Conservation (phyloP, 2,329 filamentous ascomycete genomes). For the Fusarium concolor region DNA sequence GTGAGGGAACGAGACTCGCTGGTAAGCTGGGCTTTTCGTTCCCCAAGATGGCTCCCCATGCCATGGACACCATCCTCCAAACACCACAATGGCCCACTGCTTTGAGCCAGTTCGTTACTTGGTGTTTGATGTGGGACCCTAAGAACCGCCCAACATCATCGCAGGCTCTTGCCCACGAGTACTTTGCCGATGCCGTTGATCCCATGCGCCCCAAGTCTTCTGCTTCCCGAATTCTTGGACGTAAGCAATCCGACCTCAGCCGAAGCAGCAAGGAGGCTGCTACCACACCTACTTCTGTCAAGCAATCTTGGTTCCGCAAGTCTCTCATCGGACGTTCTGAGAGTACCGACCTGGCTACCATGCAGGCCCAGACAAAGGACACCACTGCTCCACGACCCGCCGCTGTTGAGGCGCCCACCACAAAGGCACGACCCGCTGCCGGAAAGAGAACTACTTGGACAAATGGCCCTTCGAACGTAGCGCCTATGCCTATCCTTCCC, state of each 20-base stretch:
- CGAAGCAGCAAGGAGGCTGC: slow-evolving; percentile 71
- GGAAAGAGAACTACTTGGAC: slow-evolving; percentile 94
- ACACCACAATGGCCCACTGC: slow-evolving; percentile 91
- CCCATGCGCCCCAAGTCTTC: slow-evolving; percentile 93
- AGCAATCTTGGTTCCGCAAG: slow-evolving; percentile 97
- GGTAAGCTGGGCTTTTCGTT: slow-evolving; percentile 98
- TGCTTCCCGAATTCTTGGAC: slow-evolving; percentile 82
- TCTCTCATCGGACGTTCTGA: slow-evolving; percentile 88
- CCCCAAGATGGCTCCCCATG: slow-evolving; percentile 98
- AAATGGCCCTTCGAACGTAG: slow-evolving; percentile 81
- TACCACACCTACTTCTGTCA: slow-evolving; percentile 75
- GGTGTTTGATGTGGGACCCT: slow-evolving; percentile 99
- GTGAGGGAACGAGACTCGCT: slow-evolving; percentile 89
- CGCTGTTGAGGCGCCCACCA: slow-evolving; percentile 49
- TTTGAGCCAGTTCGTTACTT: slow-evolving; percentile 93
- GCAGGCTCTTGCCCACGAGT: slow-evolving; percentile 95
- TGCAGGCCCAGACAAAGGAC: slow-evolving; percentile 62
- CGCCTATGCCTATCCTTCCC: slow-evolving; percentile 95
- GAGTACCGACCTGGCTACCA: slow-evolving; percentile 69
- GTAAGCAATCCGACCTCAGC: slow-evolving; percentile 88
- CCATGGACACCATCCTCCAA: slow-evolving; percentile 93
- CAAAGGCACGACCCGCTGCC: slow-evolving; percentile 59
- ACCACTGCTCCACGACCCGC: slow-evolving; percentile 57
- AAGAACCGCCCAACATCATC: slow-evolving; percentile 90
- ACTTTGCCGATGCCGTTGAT: slow-evolving; percentile 92